phyloP scores from a whole-genome alignment of 257 asterid genomes.

The Lycium barbarum region DNA sequence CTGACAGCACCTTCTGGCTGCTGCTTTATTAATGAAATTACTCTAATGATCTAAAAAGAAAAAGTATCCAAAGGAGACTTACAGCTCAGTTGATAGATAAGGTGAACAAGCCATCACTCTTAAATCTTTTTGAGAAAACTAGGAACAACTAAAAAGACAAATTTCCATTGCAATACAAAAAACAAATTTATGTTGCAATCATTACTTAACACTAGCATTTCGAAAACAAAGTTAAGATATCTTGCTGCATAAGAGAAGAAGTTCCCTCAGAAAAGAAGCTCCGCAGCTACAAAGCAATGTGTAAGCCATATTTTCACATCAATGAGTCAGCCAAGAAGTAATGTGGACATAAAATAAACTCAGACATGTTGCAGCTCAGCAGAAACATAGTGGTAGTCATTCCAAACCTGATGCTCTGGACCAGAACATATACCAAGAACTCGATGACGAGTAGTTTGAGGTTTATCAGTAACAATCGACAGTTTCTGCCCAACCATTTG shows the following conservation, averaged over 20 bases:
- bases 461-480: slow-evolving; percentile 92
- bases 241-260: background rate
- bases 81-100: slow-evolving; percentile 7
- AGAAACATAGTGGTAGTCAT: background rate
- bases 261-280: background rate
- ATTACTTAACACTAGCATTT: background rate
- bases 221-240: background rate
- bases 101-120: background rate
- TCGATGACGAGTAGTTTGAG: slow-evolving; percentile 95
- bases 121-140: background rate
- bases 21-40: background rate
- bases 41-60: background rate
- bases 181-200: background rate
- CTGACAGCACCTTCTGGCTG: background rate
- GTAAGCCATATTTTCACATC: slow-evolving; percentile 3
- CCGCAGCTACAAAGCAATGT: slow-evolving; percentile 4
- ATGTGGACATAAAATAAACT: background rate
- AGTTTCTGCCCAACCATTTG: slow-evolving; percentile 95
- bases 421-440: slow-evolving; percentile 92
- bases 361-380: slow-evolving; percentile 20
- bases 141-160: background rate
- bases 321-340: background rate
- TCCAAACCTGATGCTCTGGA: slow-evolving; percentile 77
- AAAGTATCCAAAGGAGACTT: background rate
- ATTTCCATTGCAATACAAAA: background rate